Percentiles rank a stretch among this genome's conserved stretches.
These are phyloP conservation scores for Penicillium olsonii DNA, from an alignment of 2,329 filamentous ascomycete genomes.

Conservation along the genomic window DNA sequence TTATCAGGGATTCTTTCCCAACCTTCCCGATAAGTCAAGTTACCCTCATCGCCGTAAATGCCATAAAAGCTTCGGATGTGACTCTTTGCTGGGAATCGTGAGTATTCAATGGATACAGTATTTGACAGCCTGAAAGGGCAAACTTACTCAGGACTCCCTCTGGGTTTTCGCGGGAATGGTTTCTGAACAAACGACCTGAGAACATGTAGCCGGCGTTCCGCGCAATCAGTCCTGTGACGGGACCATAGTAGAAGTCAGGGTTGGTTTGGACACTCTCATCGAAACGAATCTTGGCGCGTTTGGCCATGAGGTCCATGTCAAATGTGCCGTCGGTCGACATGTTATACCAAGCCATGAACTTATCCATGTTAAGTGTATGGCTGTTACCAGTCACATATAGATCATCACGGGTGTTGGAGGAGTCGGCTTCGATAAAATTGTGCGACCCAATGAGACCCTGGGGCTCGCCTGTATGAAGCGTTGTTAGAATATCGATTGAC, in stretches of 20 bases:
- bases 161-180: constrained; percentile 47
- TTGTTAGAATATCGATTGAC: not conserved
- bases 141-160: constrained; percentile 40
- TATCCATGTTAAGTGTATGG: constrained; percentile 54
- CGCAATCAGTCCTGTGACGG: constrained; percentile 52
- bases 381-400: constrained; percentile 55
- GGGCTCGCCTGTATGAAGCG: constrained; percentile 37
- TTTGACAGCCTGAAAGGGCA: not conserved
- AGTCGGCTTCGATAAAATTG: constrained; percentile 59
- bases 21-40: constrained; percentile 49
- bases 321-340: constrained; percentile 42
- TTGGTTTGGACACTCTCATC: constrained; percentile 53
- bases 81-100: constrained; percentile 35
- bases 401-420: constrained; percentile 55
- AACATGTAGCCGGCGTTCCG: constrained; percentile 54
- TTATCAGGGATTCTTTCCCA: constrained; percentile 56
- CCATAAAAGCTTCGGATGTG: constrained; percentile 52
- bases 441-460: constrained; percentile 55
- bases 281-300: constrained; percentile 49
- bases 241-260: constrained; percentile 58
- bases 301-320: constrained; percentile 46
- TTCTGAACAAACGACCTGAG: constrained; percentile 45
- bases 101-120: not conserved
- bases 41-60: constrained; percentile 45
- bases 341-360: constrained; percentile 53